phyloP scores from a whole-genome alignment of 1,284 basidiomycete genomes.

The Cryptococcus sp. region DNA sequence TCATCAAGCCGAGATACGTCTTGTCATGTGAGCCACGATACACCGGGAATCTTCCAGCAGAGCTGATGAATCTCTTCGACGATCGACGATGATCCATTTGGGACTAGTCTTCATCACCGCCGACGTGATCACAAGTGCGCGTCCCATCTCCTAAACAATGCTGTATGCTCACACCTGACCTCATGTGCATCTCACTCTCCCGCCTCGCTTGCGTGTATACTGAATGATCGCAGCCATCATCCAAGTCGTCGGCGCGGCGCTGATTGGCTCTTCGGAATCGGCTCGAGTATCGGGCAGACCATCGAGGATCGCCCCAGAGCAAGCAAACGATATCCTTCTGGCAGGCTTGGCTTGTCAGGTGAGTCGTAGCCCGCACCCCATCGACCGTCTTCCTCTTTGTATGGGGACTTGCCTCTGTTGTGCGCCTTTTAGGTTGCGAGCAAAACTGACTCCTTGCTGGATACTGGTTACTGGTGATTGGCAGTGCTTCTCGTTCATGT shows the following conservation, averaged over 20 bases:
- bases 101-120: conserved; percentile 45
- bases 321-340: conserved; percentile 53
- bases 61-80: background rate
- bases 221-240: conserved; percentile 32
- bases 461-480: conserved; percentile 1
- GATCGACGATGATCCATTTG: background rate
- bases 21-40: conserved; percentile 31
- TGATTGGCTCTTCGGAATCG: conserved; percentile 54
- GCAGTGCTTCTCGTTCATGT: conserved; percentile 47
- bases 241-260: conserved; percentile 53
- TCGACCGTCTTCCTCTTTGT: conserved; percentile 4
- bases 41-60: background rate
- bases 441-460: background rate
- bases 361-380: conserved; percentile 7
- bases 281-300: conserved; percentile 25
- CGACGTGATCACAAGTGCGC: conserved; percentile 46
- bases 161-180: background rate
- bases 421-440: background rate
- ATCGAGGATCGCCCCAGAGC: conserved; percentile 37
- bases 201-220: background rate
- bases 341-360: conserved; percentile 53
- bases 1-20: conserved; percentile 38
- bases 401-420: background rate
- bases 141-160: background rate
- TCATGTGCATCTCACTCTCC: background rate